Conservation (phyloP, 176 grass and related monocot genomes). For the Sorghum bicolor region DNA sequence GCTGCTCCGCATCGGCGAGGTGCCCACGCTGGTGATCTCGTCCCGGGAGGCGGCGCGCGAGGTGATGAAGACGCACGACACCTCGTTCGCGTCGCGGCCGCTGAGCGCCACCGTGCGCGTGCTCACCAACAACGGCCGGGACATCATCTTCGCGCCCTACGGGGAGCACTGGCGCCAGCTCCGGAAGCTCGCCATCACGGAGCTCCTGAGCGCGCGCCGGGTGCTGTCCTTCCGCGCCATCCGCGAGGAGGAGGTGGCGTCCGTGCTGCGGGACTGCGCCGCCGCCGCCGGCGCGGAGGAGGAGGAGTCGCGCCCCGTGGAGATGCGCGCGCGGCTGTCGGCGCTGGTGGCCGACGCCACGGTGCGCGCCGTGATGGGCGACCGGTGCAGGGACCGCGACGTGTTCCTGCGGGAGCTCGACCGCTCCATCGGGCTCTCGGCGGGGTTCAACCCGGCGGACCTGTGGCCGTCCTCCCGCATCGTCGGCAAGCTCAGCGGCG, state of each 20-base stretch:
- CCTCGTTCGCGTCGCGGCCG: constrained; percentile 47
- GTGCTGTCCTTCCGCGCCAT: constrained; percentile 44
- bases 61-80: constrained; percentile 6
- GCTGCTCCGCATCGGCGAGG: constrained; percentile 15
- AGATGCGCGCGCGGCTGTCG: constrained; percentile 49
- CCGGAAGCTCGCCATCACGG: constrained; percentile 47
- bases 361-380: constrained; percentile 42
- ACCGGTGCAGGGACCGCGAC: constrained; percentile 50
- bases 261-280: constrained; percentile 13
- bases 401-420: constrained; percentile 33
- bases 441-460: constrained; percentile 52
- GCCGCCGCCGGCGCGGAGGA: rapidly evolving
- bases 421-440: not conserved
- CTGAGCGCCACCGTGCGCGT: constrained; percentile 36
- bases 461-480: constrained; percentile 53
- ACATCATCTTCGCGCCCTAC: constrained; percentile 65
- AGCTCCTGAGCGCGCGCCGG: constrained; percentile 52
- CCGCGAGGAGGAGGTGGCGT: constrained; percentile 50
- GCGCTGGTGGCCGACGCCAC: constrained; percentile 31
- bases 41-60: not conserved
- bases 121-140: constrained; percentile 27
- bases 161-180: constrained; percentile 64
- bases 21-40: not conserved
- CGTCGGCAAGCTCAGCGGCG: constrained; percentile 30
- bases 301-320: not conserved